Evolutionary conservation across 306 rosid species (phyloP).

Genomic region (Fragaria vesca): DNA sequence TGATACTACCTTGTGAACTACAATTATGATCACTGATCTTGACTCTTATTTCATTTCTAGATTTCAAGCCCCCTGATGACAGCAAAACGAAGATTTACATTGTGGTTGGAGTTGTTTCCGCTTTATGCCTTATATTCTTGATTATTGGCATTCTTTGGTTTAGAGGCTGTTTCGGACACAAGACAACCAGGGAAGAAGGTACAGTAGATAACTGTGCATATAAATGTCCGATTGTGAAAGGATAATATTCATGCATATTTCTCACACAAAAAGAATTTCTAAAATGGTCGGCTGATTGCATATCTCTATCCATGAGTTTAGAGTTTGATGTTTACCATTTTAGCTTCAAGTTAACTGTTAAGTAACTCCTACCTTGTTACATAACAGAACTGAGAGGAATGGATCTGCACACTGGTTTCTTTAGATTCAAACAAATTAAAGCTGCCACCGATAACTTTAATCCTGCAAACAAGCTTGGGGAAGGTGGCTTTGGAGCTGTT

Average conservation of each 20-base stretch:
- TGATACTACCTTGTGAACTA: too few species aligned
- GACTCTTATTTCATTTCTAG: conserved; percentile 7
- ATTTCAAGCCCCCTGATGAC: conserved; percentile 23
- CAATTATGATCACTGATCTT: not conserved
- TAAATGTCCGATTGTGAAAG: conserved; percentile 3
- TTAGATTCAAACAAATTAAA: conserved; percentile 44
- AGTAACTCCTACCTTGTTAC: not conserved
- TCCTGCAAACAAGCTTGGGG: conserved; percentile 16
- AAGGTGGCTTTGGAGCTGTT: conserved; percentile 27
- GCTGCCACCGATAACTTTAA: not conserved
- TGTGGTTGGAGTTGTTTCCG: conserved; percentile 21
- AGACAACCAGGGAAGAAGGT: conserved; percentile 28
- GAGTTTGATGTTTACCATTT: not conserved
- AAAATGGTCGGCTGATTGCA: not conserved
- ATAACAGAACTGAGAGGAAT: conserved; percentile 21
- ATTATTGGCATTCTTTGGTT: conserved; percentile 28
- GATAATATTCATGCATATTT: conserved; percentile 10
- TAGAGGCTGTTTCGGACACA: conserved; percentile 20
- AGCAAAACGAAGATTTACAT: conserved; percentile 1
- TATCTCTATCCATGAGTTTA: not conserved
- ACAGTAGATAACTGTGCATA: not conserved
- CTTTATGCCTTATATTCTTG: not conserved
- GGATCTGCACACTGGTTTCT: conserved; percentile 34
- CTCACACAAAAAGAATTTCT: not conserved
- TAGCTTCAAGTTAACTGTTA: not conserved